These are phyloP conservation scores for Kodamaea derodonti DNA, from an alignment of 1,139 yeast genomes.

Conservation along the genomic window DNA sequence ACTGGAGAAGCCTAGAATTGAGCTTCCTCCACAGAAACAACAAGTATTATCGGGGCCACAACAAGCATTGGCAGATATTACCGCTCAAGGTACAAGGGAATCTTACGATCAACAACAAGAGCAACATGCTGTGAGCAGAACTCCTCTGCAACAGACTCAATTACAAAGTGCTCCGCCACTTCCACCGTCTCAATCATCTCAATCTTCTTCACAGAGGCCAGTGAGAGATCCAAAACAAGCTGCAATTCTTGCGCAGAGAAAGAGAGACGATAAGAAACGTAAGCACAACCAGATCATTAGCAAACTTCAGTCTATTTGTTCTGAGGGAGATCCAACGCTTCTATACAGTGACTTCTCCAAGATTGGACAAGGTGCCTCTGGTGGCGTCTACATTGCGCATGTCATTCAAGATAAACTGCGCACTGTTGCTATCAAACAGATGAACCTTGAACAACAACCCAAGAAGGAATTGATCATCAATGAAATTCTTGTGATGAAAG, in stretches of 20 bases:
- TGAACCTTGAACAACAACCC: conserved; percentile 91
- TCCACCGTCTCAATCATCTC: neutral
- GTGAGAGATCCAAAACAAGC: conserved; percentile 55
- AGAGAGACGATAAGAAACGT: conserved; percentile 70
- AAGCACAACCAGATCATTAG: conserved; percentile 67
- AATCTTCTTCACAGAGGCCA: conserved; percentile 21
- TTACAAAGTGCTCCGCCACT: conserved; percentile 2
- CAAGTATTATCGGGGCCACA: conserved; percentile 12
- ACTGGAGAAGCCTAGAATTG: neutral
- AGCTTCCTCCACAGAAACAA: conserved; percentile 10
- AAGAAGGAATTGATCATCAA: conserved; percentile 89
- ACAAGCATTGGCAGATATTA: conserved; percentile 13
- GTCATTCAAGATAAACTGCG: conserved; percentile 48
- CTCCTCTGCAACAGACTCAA: conserved; percentile 7
- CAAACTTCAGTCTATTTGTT: conserved; percentile 72
- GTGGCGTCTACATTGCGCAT: conserved; percentile 93
- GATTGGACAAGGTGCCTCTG: conserved; percentile 98
- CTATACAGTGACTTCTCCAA: conserved; percentile 67
- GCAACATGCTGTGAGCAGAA: conserved; percentile 4
- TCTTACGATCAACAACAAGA: conserved; percentile 12
- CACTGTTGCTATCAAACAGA: conserved; percentile 91
- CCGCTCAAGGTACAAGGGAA: conserved; percentile 11
- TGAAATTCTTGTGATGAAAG: conserved; percentile 93
- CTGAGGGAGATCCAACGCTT: conserved; percentile 82
- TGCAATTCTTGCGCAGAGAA: conserved; percentile 56